Base-by-base conservation (phyloP, 768 basidiomycete species). In the Trametes meyenii region DNA sequence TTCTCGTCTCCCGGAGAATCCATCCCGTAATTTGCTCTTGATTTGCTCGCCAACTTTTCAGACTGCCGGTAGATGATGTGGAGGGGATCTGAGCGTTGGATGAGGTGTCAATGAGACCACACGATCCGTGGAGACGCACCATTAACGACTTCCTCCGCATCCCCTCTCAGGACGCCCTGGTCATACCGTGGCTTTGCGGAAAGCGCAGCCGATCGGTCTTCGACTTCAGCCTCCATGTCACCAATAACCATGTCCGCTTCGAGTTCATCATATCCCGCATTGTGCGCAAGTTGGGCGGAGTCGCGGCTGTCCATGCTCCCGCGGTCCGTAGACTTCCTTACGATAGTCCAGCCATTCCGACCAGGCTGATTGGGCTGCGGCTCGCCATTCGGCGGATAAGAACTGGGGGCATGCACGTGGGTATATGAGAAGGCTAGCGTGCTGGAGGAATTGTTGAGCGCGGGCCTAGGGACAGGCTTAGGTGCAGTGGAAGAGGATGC, bases 351-450 rank as follows among this genome's bases (percentile, higher is more conserved):
- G 46, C 87, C 87, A 70, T 82, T 80, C 72, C 85, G 85, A 53
- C 79, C 45, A 76, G 19, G 78, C 70, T 33, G 48, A 19, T 19
- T 49, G 12, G 21, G n/a, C 55, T 73, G 77, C 48, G 24, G 48
- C 29, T 84, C 83, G 43, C 74, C 63, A 66, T 79, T 83, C 35
- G 86, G 80, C 21, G 88, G 86, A 73, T 92, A 92, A 16, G 90
- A 92, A 61, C 86, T 84, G 23, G 90, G 91, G 2, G 85, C 85
- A 64, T 80, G 82, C 39, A 94, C 75, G 73, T 93, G 90, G 49
- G 91, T 94, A 74, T 90, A 94, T 11, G 90, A 92, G 65, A 87
- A 89, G 36, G 88, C 83, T 21, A 92, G 79, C 29, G 86, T 86
- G 1, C 87, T 87, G 0, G 85, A 84, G 5, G 88, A 89, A 8